Base-by-base conservation (phyloP, 768 basidiomycete species). In the Exidia glandulosa region DNA sequence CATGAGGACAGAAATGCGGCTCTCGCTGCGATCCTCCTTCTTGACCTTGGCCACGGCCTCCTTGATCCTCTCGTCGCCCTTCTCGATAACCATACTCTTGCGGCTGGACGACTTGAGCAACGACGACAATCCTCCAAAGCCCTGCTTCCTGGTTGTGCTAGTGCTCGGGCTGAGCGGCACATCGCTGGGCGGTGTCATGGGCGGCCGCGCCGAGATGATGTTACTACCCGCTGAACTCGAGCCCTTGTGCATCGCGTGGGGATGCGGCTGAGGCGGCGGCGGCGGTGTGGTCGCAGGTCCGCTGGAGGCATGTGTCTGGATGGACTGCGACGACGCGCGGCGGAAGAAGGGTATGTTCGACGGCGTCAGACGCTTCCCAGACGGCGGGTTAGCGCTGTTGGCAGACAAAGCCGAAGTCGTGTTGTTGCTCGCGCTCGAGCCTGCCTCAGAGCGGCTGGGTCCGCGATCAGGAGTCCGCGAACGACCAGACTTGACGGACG, bases 281-380 rank as follows among this genome's bases (percentile, higher is more conserved):
- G 87, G 79, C 3, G 81, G 75, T 9, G 77, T 70, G 2, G 76
- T 75, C 10, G 75, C 72, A 16, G 77, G 66, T 1, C 71, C 69
- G 34, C 55, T 9, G 30, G 57, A 56, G 23, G 63, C 33, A 52
- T 60, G 61, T 45, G 60, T 70, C 63, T 90, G 86, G 80, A 90
- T 86, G 14, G 88, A 90, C 67, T 92, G 88, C 6, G 93, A 94
- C 30, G 90, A 89, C 7, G 91, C 92, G 34, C 93, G 86, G 48
- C 90, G 83, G 76, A 95, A 94, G 74, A 95, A 95, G 2, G 93
- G 93, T 61, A 95, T 95, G 14, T 90, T 89, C 30, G 90, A 93
- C 1, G 92, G 92, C 1, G 93, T 94, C 52, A 93, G 81, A 61
- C 93, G 85, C 70, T 86, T 92, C 27, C 74, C 70, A 23, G 84